Evolutionary conservation across 257 asterid genomes (phyloP).

Genomic region (Avicennia marina): DNA sequence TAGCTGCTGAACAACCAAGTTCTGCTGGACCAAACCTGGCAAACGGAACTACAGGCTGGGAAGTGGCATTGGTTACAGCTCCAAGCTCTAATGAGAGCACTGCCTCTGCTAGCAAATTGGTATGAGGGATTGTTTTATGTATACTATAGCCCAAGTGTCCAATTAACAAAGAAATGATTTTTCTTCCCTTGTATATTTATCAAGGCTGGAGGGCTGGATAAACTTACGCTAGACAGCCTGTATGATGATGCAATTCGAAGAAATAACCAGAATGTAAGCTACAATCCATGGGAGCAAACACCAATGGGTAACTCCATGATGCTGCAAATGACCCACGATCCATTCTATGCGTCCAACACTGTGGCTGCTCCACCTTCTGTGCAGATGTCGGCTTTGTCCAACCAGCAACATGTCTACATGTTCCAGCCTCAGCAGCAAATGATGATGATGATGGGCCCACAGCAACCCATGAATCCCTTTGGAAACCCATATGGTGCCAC

Average conservation of each 20-base stretch:
- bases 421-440: conserved; percentile 39
- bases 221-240: conserved; percentile 83
- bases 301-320: conserved; percentile 37
- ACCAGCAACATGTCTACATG: conserved; percentile 58
- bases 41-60: conserved; percentile 88
- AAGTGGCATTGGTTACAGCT: conserved; percentile 80
- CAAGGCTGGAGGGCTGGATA: conserved; percentile 92
- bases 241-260: conserved; percentile 91
- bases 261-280: conserved; percentile 63
- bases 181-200: conserved; percentile 1
- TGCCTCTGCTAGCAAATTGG: conserved; percentile 71
- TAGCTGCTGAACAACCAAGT: conserved; percentile 48
- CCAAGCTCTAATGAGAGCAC: conserved; percentile 80
- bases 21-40: conserved; percentile 40
- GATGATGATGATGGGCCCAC: conserved; percentile 47
- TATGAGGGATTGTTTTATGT: too few relatives aligned
- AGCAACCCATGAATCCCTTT: conserved; percentile 38
- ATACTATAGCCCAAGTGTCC: too few relatives aligned
- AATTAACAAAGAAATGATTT: not conserved
- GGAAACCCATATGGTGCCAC: conserved; percentile 28
- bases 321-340: conserved; percentile 50
- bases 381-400: conserved; percentile 68
- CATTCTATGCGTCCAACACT: conserved; percentile 63
- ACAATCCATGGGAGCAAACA: conserved; percentile 88
- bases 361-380: conserved; percentile 62